Base-by-base conservation (phyloP, 1,284 basidiomycete species). In the Rhodotorula sp. region DNA sequence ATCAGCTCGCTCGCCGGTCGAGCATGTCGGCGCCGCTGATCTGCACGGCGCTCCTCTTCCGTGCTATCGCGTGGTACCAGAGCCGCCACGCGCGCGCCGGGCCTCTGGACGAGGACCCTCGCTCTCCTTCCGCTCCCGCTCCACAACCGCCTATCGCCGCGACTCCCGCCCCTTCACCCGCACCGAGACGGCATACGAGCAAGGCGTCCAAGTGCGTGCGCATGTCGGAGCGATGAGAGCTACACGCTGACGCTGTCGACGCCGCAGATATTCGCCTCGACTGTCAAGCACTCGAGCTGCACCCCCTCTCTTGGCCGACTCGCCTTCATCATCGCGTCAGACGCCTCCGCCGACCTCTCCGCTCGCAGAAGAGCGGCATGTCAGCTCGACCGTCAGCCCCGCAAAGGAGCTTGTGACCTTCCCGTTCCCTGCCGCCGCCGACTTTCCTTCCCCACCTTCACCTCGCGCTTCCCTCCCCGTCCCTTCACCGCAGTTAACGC, bases 1-100 rank as follows among this genome's bases (percentile, higher is more conserved):
- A 13, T n/a, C 44, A 25, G 21, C 14, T 27, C 25, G 27, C 27
- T n/a, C 17, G n/a, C 13, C 7, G 46, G 19, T 44, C 34, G 46
- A 34, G 23, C 41, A 62, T 62, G 61, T 53, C 50, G 25, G 46
- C 58, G 16, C 46, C 58, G 50, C 42, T 62, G 23, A 62, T 53
- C 41, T 62, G 61, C 50, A 42, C 61, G 12, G 42, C 41, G 8
- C 23, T 62, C 19, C 50, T 61, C 16, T 27, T 61, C 48, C 49
- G 34, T 12, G 27, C 42, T 14, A 52, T 62, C 19, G n/a, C 41
- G 5, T n/a, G 23, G 19, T 61, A 48, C 58, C 7, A 45, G 19
- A 14, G 4, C 45, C 25, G 25, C 44, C 23, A 17, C 45, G n/a
- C 10, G 2, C 45, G 14, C 16, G 34, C 55, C 8, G 27, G 34